A percentile compares a stretch with the other conserved stretches of the same genome.
phyloP scores from a whole-genome alignment of 495 filamentous ascomycete genomes.

The Penicillium odoratum region DNA sequence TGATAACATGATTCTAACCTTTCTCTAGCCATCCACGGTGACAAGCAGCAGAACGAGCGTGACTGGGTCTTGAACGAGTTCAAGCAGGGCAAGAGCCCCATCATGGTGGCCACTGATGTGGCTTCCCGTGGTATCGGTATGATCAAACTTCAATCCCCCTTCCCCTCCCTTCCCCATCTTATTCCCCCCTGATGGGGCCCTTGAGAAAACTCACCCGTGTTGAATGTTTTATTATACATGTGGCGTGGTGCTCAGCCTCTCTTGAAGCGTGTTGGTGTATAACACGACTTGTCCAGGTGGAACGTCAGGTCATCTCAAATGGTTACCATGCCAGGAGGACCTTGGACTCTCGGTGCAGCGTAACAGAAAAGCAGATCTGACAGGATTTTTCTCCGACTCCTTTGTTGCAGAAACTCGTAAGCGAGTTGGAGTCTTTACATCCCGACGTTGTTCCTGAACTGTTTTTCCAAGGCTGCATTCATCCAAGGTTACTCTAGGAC shows the following conservation, averaged over 20 bases:
- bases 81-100: constrained; percentile 89
- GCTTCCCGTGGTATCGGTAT: constrained; percentile 99
- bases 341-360: constrained; percentile 85
- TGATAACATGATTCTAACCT: constrained; percentile 44
- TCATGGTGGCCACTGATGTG: constrained; percentile 95
- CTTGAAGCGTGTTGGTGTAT: constrained; percentile 70
- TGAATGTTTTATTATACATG: constrained; percentile 62
- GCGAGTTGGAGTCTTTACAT: constrained; percentile 64
- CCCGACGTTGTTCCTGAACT: constrained; percentile 61
- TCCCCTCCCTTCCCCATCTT: constrained; percentile 43
- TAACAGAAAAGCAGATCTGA: constrained; percentile 59
- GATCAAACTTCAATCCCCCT: constrained; percentile 64
- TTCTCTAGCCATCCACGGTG: constrained; percentile 84
- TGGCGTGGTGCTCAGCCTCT: constrained; percentile 87
- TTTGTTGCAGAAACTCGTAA: constrained; percentile 65
- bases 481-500: constrained; percentile 70
- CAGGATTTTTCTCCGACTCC: constrained; percentile 61
- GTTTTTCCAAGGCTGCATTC: constrained; percentile 59
- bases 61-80: constrained; percentile 99
- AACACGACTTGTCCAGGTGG: constrained; percentile 78
- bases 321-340: constrained; percentile 73
- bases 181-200: constrained; percentile 32
- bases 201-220: constrained; percentile 44
- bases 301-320: constrained; percentile 68
- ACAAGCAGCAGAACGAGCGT: constrained; percentile 99